These are phyloP conservation scores for Solioccasus polychromus DNA, from an alignment of 768 basidiomycete species.

Conservation along the genomic window DNA sequence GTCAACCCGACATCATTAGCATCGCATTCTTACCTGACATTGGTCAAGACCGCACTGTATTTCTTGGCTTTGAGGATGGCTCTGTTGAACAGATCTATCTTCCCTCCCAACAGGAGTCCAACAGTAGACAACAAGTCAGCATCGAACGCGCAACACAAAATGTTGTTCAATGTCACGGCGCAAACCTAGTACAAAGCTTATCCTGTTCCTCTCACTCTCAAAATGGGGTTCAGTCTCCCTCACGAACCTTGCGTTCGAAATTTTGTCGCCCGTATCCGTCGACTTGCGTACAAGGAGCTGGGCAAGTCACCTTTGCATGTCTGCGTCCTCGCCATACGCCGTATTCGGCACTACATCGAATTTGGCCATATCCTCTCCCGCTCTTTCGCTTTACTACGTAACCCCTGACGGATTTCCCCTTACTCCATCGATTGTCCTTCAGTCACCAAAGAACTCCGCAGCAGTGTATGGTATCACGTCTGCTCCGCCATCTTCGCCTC, in stretches of 20 bases:
- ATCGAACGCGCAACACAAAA: conserved; percentile 20
- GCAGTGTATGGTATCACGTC: conserved; percentile 74
- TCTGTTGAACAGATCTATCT: conserved; percentile 46
- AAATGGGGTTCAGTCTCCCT: conserved; percentile 49
- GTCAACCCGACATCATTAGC: conserved; percentile 51
- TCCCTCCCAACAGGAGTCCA: conserved; percentile 16
- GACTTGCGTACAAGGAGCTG: conserved; percentile 57
- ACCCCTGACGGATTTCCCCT: conserved; percentile 43
- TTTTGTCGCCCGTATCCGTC: conserved; percentile 29
- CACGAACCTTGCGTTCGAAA: conserved; percentile 24
- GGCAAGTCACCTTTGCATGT: conserved; percentile 55
- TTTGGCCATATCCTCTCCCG: too few species aligned
- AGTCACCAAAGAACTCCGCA: conserved; percentile 37
- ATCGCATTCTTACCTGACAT: conserved; percentile 48
- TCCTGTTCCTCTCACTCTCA: conserved; percentile 51
- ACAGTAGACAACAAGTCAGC: conserved; percentile 13
- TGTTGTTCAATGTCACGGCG: conserved; percentile 34
- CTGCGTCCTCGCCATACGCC: conserved; percentile 54
- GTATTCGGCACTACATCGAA: conserved; percentile 69
- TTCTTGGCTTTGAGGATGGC: conserved; percentile 61
- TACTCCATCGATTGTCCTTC: conserved; percentile 49
- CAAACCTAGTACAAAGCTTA: conserved; percentile 56
- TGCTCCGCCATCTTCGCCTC: conserved; percentile 59
- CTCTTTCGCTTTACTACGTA: conserved; percentile 58
- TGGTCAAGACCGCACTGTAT: conserved; percentile 42